phyloP scores from a whole-genome alignment of 306 rosid species.

The Cicer chorassanicum region DNA sequence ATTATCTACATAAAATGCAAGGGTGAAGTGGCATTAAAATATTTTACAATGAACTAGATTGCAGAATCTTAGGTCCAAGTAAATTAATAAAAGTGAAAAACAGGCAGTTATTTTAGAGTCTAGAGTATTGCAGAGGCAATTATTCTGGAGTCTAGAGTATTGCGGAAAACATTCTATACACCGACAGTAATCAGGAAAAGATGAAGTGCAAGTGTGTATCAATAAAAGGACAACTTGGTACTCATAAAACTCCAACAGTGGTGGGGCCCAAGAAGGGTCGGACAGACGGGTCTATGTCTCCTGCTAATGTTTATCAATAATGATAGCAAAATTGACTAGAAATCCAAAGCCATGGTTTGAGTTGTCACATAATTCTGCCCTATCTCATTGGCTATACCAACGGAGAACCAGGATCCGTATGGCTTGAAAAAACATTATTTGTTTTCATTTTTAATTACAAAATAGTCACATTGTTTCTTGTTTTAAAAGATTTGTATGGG shows the following conservation, averaged over 20 bases:
- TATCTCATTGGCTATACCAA: neutral
- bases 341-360: neutral
- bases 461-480: neutral
- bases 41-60: neutral
- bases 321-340: slow-evolving; percentile 3
- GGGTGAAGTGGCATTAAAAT: slow-evolving; percentile 23
- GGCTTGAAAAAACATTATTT: too few relatives aligned
- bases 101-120: slow-evolving; percentile 20
- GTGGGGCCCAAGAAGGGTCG: neutral
- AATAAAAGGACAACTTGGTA: slow-evolving; percentile 9
- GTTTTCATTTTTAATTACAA: neutral
- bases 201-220: slow-evolving; percentile 8
- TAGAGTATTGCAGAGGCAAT: neutral
- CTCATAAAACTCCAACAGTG: neutral
- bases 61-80: slow-evolving; percentile 28
- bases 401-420: neutral
- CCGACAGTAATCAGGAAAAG: slow-evolving; percentile 3
- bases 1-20: slow-evolving; percentile 48
- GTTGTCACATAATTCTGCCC: neutral
- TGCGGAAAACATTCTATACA: neutral
- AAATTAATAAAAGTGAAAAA: slow-evolving; percentile 4
- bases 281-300: neutral
- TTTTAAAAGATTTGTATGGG: neutral
- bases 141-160: slow-evolving; percentile 6
- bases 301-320: slow-evolving; percentile 12